Base-by-base conservation (phyloP, 176 grass and related monocot genomes). In the Echinochloa phyllopogon region DNA sequence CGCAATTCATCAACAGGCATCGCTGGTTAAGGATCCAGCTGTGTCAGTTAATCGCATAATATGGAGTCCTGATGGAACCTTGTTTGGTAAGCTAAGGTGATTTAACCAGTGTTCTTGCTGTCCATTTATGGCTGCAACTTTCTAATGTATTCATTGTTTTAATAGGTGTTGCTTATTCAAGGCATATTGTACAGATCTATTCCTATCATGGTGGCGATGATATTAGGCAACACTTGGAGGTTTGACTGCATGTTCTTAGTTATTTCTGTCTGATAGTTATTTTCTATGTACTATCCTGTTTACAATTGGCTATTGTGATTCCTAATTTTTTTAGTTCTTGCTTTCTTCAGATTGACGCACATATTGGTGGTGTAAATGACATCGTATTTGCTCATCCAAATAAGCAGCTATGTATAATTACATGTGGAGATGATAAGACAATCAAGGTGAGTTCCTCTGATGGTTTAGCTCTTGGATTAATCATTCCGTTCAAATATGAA, bases 361-460 rank as follows among this genome's bases (percentile, higher is more conserved):
- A 99, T 94, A 75, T 83, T 75, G 97, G 97, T 58, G 94, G 97
- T 82, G 97, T 99, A 75, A 99, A 99, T 73, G 97, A 99, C 82
- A 99, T 99, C 82, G 90, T 94, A 87, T 99, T 99, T 87, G 92
- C 97, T 74, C 90, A 96, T 89, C 97, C 97, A 13, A 99, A 96
- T 87, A 99, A 96, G 86, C 94, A 96, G 58, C 84, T 99, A 17
- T 96, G 87, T 82, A 89, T 99, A 89, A 99, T 99, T 77, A 99
- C 97, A 37, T 99, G 97, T 1, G 97, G 97, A 74, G 97, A 99
- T 91, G 97, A 99, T 78, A 99, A 99, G 66, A 99, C 91, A 72
- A 99, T 99, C 77, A 99, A 92, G 91, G 95, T 92, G 51, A 48
- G 44, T 29, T 84, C 62, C 21, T 87, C 14, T 59, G 69, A 56